Conservation (phyloP, 257 asterid species). For the Rhazya stricta region DNA sequence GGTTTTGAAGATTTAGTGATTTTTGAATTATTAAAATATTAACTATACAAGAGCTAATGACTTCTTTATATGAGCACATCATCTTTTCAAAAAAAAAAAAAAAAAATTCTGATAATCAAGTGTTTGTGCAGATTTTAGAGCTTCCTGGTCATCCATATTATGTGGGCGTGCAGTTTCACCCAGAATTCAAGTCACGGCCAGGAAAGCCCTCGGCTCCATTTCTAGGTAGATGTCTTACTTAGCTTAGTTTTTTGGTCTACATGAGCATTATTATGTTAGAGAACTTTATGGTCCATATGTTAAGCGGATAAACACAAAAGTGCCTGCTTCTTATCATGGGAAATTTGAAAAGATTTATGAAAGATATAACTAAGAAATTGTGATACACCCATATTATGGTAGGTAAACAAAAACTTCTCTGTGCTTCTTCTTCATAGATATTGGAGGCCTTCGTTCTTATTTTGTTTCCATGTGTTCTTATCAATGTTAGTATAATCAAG, state of each 20-base stretch:
- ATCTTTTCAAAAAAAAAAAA: too few relatives aligned
- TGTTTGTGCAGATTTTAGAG: slow-evolving; percentile 60
- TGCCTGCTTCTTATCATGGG: not conserved
- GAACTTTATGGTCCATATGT: not conserved
- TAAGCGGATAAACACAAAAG: not conserved
- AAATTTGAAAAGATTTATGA: not conserved
- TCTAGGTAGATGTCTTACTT: slow-evolving; percentile 41
- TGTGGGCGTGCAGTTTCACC: slow-evolving; percentile 92
- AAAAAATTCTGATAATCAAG: not conserved
- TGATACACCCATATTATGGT: not conserved
- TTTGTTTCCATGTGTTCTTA: not conserved
- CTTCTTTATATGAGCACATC: not conserved
- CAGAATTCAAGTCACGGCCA: slow-evolving; percentile 89
- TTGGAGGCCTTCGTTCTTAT: not conserved
- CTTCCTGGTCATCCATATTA: slow-evolving; percentile 67
- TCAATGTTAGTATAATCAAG: not conserved
- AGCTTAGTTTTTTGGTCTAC: not conserved
- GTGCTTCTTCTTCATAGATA: not conserved
- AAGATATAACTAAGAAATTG: not conserved
- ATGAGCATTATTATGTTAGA: not conserved
- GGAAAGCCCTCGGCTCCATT: slow-evolving; percentile 82
- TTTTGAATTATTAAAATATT: slow-evolving; percentile 2
- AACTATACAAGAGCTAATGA: not conserved
- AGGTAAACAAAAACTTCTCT: not conserved
- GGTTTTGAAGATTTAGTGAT: not conserved